Base-by-base conservation (phyloP, 148 eudicot genomes). In the Amaranthus palmeri region DNA sequence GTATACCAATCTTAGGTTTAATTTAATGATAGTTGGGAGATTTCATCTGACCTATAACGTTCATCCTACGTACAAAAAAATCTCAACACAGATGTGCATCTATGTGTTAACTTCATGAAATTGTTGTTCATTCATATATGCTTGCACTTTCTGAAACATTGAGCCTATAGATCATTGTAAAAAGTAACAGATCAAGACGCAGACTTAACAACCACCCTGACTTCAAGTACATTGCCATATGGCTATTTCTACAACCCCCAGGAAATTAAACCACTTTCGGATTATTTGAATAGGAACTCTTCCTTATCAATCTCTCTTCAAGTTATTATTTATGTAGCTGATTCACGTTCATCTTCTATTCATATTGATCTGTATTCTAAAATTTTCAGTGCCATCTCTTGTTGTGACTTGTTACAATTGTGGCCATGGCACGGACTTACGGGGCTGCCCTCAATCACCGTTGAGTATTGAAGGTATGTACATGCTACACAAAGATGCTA, bases 371-470 rank as follows among this genome's bases (percentile, higher is more conserved):
- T 49, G 36, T 77, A 76, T 71, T 73, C 10, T 8, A 64, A 67
- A 73, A 49, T 52, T 74, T 70, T 7, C 85, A 95, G 99, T 90
- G 99, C 99, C 99, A 76, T 87, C 99, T 36, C 90, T 85, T 74
- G 44, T 85, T 72, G 77, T 90, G 51, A 72, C 88, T 68, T 96
- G 99, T 68, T 82, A 92, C 74, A 90, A 92, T 80, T 96, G 99
- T 78, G 99, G 99, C 74, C 99, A 96, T 66, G 97, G 99, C 74
- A 83, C 88, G 66, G 99, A 96, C 82, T 61, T 96, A 78, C 92
- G 99, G 25, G 99, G 99, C 70, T 92, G 97, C 74, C 99, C 99
- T 61, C 99, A 96, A 79, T 72, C 89, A 62, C 99, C 96, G 73
- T 77, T 90, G 71, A 78, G 73, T 76, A 91, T 86, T 66, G 97